A percentile compares a stretch with the other conserved stretches of the same genome.
Evolutionary conservation across 2,329 filamentous ascomycete species (phyloP).

Genomic region (Neopestalotiopsis sp.): DNA sequence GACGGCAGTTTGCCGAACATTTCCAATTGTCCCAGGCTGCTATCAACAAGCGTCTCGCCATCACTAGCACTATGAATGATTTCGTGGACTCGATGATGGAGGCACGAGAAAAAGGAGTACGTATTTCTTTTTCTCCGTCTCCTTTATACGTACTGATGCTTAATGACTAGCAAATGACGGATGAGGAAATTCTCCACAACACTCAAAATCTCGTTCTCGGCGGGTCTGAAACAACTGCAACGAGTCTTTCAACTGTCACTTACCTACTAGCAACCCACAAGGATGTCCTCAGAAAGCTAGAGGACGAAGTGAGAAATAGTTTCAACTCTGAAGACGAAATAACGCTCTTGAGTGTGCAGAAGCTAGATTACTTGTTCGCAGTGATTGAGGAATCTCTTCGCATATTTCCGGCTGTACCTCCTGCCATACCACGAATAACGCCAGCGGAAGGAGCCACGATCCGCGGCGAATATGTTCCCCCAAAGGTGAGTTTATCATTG

Average conservation of each 20-base stretch:
- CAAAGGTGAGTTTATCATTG: too few relatives aligned
- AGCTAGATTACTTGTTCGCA: not conserved
- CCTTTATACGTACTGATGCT: not conserved
- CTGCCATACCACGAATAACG: not conserved
- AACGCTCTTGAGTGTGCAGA: not conserved
- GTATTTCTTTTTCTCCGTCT: not conserved
- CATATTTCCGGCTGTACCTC: not conserved
- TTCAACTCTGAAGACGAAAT: not conserved
- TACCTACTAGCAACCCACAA: not conserved
- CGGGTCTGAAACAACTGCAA: not conserved
- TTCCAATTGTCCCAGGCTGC: too few relatives aligned
- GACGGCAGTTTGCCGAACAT: too few relatives aligned
- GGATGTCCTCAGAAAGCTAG: not conserved
- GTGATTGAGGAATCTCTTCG: not conserved
- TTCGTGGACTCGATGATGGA: not conserved
- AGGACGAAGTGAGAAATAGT: not conserved
- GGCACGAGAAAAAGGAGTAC: not conserved
- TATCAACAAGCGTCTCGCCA: too few relatives aligned
- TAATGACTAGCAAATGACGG: not conserved
- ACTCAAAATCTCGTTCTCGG: not conserved
- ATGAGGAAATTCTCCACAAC: not conserved
- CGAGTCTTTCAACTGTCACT: not conserved
- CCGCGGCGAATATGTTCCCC: not conserved
- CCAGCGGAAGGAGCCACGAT: not conserved
- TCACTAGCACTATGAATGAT: too few relatives aligned